Evolutionary conservation across 352 stramenopile species (phyloP).

Genomic region (Nothophytophthora sp.): DNA sequence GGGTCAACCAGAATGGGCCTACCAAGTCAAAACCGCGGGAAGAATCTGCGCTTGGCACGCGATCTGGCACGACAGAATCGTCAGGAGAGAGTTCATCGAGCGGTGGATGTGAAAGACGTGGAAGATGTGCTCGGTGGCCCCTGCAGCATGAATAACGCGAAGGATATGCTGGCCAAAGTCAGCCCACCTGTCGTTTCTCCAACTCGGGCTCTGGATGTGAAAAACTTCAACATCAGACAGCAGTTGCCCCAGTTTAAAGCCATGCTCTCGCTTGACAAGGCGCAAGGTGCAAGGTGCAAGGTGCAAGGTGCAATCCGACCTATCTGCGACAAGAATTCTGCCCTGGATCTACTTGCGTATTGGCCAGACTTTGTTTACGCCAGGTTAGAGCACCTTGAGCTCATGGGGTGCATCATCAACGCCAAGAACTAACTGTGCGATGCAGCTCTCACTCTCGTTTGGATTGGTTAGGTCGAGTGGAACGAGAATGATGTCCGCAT

Average conservation of each 20-base stretch:
- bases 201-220: too few relatives aligned
- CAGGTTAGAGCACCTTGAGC: neutral
- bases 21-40: too few relatives aligned
- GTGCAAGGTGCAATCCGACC: neutral
- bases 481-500: neutral
- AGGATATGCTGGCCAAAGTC: neutral
- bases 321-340: too few relatives aligned
- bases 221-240: slow-evolving; percentile 1
- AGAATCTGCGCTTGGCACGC: too few relatives aligned
- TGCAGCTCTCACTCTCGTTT: neutral
- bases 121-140: neutral
- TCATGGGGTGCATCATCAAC: neutral
- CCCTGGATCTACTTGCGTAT: neutral
- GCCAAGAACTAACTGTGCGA: neutral
- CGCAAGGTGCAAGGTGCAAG: neutral
- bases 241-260: slow-evolving; percentile 3
- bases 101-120: neutral
- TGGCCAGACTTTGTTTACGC: neutral
- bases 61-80: too few relatives aligned
- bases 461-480: slow-evolving; percentile 6
- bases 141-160: slow-evolving; percentile 3
- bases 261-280: slow-evolving; percentile 4
- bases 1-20: too few relatives aligned
- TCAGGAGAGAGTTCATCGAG: too few relatives aligned
- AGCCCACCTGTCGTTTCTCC: neutral